Percentiles rank a stretch among this genome's conserved stretches.
Evolutionary conservation across 176 grass and related monocot species (phyloP).

Genomic region (Oryza glumipatula): DNA sequence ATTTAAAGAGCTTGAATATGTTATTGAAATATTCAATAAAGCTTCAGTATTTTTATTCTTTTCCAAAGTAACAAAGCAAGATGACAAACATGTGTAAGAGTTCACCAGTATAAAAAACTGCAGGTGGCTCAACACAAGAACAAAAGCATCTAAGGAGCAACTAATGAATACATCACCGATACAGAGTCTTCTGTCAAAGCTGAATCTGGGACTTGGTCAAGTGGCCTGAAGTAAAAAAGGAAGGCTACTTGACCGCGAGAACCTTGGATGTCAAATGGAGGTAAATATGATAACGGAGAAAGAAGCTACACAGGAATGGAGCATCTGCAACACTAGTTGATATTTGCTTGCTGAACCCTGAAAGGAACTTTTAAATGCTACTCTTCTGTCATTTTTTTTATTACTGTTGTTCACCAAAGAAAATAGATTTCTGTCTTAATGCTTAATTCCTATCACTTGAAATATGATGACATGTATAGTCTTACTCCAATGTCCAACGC

Average conservation of each 20-base stretch:
- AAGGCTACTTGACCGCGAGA: constrained; percentile 38
- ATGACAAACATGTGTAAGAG: constrained; percentile 17
- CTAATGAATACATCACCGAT: background rate
- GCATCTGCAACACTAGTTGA: constrained; percentile 49
- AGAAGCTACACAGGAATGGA: constrained; percentile 29
- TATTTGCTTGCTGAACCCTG: constrained; percentile 23
- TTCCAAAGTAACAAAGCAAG: constrained; percentile 4
- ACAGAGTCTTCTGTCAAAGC: background rate
- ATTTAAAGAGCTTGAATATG: background rate
- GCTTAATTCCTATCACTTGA: constrained; percentile 46
- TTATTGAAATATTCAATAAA: background rate
- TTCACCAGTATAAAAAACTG: constrained; percentile 40
- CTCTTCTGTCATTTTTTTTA: constrained; percentile 13
- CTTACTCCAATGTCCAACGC: constrained; percentile 71
- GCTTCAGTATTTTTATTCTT: constrained; percentile 26
- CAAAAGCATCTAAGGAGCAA: background rate
- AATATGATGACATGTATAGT: constrained; percentile 78
- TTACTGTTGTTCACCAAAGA: constrained; percentile 34
- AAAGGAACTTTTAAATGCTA: background rate
- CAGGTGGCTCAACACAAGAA: constrained; percentile 28
- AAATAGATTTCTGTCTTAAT: constrained; percentile 19
- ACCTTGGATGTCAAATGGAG: constrained; percentile 15
- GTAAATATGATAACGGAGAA: constrained; percentile 23
- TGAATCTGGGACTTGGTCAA: constrained; percentile 36
- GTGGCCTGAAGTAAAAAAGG: constrained; percentile 50